Percentiles rank a stretch among this genome's conserved stretches.
Evolutionary conservation across 495 filamentous ascomycete genomes (phyloP).

Genomic region (Pyronema domesticum): DNA sequence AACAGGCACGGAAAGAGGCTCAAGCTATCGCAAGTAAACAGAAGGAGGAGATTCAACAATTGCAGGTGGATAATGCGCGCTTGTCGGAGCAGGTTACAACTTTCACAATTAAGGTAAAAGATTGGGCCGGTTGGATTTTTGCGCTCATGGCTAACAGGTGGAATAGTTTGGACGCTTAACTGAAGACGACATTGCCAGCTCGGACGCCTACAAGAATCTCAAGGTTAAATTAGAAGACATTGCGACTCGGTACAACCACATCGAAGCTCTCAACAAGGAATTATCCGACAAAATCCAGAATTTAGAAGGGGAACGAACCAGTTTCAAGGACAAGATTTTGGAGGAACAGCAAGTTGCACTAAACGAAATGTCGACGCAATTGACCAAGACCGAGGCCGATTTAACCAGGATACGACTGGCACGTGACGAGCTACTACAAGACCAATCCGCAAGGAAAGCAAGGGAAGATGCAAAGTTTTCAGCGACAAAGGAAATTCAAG

Average conservation of each 20-base stretch:
- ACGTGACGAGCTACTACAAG: slow-evolving; percentile 68
- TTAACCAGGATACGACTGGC: slow-evolving; percentile 64
- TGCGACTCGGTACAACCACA: slow-evolving; percentile 72
- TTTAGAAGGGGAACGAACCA: slow-evolving; percentile 63
- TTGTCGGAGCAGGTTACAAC: slow-evolving; percentile 64
- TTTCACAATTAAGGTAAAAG: slow-evolving; percentile 37
- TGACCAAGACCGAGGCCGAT: slow-evolving; percentile 66
- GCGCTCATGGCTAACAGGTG: background rate
- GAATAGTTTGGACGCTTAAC: slow-evolving; percentile 47
- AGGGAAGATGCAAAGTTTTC: slow-evolving; percentile 56
- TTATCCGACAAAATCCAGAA: slow-evolving; percentile 72
- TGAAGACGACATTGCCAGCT: slow-evolving; percentile 85
- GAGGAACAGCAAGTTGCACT: slow-evolving; percentile 51
- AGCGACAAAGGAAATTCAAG: slow-evolving; percentile 50
- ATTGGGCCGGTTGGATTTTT: slow-evolving; percentile 5
- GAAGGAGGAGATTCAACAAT: slow-evolving; percentile 66
- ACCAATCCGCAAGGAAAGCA: slow-evolving; percentile 60
- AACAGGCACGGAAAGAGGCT: slow-evolving; percentile 55
- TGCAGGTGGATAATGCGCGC: slow-evolving; percentile 61
- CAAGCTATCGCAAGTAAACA: slow-evolving; percentile 56
- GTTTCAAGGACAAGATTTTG: slow-evolving; percentile 62
- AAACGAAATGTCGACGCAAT: slow-evolving; percentile 59
- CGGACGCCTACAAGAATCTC: slow-evolving; percentile 79
- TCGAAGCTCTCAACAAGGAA: slow-evolving; percentile 75
- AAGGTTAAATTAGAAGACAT: slow-evolving; percentile 83